These are phyloP conservation scores for Tagetes erecta DNA, from an alignment of 129 eudicot genomes.

Conservation along the genomic window DNA sequence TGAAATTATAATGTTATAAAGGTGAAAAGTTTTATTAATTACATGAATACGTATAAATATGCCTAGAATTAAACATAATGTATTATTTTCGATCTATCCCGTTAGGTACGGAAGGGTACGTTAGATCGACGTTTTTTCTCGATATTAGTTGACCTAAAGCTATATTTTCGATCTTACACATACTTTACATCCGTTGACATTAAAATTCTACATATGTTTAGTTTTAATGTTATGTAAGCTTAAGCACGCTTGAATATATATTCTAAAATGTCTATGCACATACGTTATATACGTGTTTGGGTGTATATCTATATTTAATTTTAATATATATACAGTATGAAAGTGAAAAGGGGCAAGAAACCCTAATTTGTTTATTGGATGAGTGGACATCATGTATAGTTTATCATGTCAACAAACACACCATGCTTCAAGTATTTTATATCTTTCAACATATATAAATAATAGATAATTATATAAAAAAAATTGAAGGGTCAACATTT, in stretches of 20 bases:
- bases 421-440: slow-evolving; percentile 17
- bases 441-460: neutral
- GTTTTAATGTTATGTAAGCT: slow-evolving; percentile 21
- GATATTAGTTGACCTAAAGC: slow-evolving; percentile 26
- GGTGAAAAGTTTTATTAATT: too few species aligned
- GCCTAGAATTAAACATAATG: neutral
- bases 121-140: neutral
- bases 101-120: slow-evolving; percentile 3
- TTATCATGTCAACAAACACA: slow-evolving; percentile 28
- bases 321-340: neutral
- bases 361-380: slow-evolving; percentile 10
- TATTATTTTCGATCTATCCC: neutral
- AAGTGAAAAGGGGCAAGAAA: slow-evolving; percentile 17
- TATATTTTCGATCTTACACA: slow-evolving; percentile 3
- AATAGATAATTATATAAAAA: neutral
- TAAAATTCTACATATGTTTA: neutral
- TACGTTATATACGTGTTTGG: neutral
- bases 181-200: slow-evolving; percentile 24
- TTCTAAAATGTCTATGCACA: slow-evolving; percentile 3
- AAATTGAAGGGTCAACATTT: neutral
- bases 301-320: neutral
- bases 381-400: slow-evolving; percentile 15
- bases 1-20: too few species aligned
- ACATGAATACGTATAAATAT: too few species aligned
- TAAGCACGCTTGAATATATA: slow-evolving; percentile 27